Percentiles rank a stretch among this genome's conserved stretches.
phyloP scores from a whole-genome alignment of 768 basidiomycete genomes.

The Jaapia argillacea region DNA sequence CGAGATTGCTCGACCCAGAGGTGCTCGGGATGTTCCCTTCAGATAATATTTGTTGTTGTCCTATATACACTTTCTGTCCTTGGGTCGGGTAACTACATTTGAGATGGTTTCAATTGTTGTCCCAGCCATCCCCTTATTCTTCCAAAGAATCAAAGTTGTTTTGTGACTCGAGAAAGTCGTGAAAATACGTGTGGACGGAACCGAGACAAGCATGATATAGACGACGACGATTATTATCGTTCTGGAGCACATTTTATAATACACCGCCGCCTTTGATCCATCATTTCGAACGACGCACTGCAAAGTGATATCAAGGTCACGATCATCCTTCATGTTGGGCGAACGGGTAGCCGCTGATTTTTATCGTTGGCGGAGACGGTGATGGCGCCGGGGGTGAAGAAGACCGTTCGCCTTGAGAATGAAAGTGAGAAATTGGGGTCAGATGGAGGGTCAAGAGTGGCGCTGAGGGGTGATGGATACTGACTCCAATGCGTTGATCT shows the following conservation, averaged over 20 bases:
- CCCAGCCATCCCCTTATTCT: too few relatives aligned
- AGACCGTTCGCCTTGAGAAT: constrained; percentile 77
- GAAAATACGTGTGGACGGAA: too few relatives aligned
- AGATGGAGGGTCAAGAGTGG: background rate
- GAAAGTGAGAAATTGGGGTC: constrained; percentile 4
- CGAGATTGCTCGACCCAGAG: too few relatives aligned
- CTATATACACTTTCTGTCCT: too few relatives aligned
- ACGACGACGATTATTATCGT: too few relatives aligned
- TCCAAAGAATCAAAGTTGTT: too few relatives aligned
- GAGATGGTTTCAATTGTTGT: too few relatives aligned
- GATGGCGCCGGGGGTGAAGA: constrained; percentile 82
- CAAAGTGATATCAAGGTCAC: constrained; percentile 88
- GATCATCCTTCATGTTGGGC: constrained; percentile 88
- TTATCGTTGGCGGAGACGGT: constrained; percentile 61
- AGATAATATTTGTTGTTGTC: too few relatives aligned
- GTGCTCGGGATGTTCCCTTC: too few relatives aligned
- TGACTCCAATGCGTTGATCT: constrained; percentile 94
- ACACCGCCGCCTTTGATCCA: constrained; percentile 26
- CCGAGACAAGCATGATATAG: too few relatives aligned
- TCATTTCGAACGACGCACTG: constrained; percentile 42
- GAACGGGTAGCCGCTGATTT: constrained; percentile 70
- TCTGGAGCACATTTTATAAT: constrained; percentile 92
- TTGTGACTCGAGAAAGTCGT: too few relatives aligned
- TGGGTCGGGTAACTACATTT: too few relatives aligned
- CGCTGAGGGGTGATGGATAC: constrained; percentile 21